Percentiles rank a stretch among this genome's conserved stretches.
Evolutionary conservation across 768 basidiomycete genomes (phyloP).

Genomic region (Rhodosporidiobolus odoratus): DNA sequence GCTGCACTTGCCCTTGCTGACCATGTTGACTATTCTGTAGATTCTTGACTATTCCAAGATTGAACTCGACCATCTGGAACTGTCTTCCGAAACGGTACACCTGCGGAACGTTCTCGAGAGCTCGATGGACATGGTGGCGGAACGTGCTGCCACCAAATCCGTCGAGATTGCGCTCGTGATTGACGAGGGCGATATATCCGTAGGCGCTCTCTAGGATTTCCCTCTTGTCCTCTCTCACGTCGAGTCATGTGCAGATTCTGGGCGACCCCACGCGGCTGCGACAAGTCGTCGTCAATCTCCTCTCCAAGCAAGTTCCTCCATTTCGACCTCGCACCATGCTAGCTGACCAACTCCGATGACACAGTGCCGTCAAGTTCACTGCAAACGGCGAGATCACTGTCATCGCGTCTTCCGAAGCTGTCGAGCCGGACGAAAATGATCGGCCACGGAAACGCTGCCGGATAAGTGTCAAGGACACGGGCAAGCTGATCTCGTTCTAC

Average conservation of each 20-base stretch:
- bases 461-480: constrained; percentile 31
- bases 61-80: constrained; percentile 34
- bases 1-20: background rate
- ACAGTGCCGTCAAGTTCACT: constrained; percentile 35
- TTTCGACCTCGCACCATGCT: background rate
- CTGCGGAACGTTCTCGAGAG: constrained; percentile 28
- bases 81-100: constrained; percentile 9
- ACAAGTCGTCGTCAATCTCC: constrained; percentile 34
- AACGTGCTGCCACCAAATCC: constrained; percentile 31
- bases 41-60: constrained; percentile 38
- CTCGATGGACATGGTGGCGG: constrained; percentile 36
- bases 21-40: background rate
- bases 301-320: constrained; percentile 17
- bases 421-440: background rate
- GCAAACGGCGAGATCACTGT: constrained; percentile 32
- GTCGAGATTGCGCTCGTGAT: constrained; percentile 33
- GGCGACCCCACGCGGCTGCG: constrained; percentile 30
- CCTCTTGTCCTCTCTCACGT: background rate
- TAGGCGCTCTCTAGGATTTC: background rate
- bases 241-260: background rate
- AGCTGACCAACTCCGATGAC: background rate
- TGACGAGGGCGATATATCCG: constrained; percentile 33
- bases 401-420: constrained; percentile 8
- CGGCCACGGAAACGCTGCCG: background rate
- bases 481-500: background rate